Percentiles rank a stretch among this genome's conserved stretches.
These are phyloP conservation scores for Papiliotrema laurentii DNA, from an alignment of 1,284 basidiomycete genomes.

Conservation along the genomic window DNA sequence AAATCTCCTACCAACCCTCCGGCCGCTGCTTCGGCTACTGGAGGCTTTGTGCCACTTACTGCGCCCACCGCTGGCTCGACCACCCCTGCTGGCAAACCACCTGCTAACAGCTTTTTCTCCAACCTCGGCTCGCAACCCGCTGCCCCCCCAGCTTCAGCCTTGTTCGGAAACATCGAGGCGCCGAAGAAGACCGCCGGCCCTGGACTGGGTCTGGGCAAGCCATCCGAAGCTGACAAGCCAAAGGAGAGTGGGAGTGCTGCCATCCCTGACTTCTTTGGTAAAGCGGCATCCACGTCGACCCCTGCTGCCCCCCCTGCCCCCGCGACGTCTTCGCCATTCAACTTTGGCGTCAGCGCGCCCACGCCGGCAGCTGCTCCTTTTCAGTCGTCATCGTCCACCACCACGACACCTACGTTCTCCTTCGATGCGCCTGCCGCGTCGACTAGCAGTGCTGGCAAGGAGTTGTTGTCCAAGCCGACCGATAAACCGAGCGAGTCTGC, in stretches of 20 bases:
- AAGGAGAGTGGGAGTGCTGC: conserved; percentile 10
- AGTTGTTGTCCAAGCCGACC: too few relatives aligned
- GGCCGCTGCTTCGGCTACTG: conserved; percentile 28
- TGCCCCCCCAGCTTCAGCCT: not conserved
- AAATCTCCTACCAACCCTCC: conserved; percentile 1
- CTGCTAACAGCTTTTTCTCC: conserved; percentile 24
- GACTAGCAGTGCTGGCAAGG: too few relatives aligned
- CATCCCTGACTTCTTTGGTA: conserved; percentile 37
- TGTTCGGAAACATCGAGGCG: conserved; percentile 7
- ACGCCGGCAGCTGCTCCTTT: too few relatives aligned
- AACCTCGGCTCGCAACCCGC: conserved; percentile 1
- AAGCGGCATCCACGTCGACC: conserved; percentile 7
- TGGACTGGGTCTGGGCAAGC: conserved; percentile 30
- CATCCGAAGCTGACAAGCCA: conserved; percentile 11
- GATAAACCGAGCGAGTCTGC: too few relatives aligned
- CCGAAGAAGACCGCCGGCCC: conserved; percentile 17
- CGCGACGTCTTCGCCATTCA: conserved; percentile 20
- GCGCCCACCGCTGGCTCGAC: conserved; percentile 10
- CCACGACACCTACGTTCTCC: too few relatives aligned
- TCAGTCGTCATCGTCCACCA: too few relatives aligned
- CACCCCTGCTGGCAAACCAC: conserved; percentile 18
- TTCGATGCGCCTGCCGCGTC: too few relatives aligned
- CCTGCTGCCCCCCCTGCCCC: conserved; percentile 8
- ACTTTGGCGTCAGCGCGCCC: conserved; percentile 8
- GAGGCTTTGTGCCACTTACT: conserved; percentile 1